Evolutionary conservation across 2,329 filamentous ascomycete species (phyloP).

Genomic region (Fusarium musae): DNA sequence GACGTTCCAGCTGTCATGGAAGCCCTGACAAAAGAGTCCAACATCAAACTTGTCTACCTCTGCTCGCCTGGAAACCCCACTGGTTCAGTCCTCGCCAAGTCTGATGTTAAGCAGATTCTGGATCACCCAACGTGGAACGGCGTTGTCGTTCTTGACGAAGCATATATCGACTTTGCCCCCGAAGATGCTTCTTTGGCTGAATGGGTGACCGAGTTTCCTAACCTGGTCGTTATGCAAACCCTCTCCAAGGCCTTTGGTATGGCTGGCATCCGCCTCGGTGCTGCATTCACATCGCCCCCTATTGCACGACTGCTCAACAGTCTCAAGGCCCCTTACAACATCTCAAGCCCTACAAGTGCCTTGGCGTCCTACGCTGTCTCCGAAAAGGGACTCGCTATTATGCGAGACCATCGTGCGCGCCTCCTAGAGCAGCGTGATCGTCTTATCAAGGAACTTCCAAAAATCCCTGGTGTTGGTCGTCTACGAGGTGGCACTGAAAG

Average conservation of each 20-base stretch:
- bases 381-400: constrained; percentile 73
- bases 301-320: constrained; percentile 87
- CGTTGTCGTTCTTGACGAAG: constrained; percentile 91
- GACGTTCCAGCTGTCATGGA: constrained; percentile 75
- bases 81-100: constrained; percentile 79
- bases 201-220: constrained; percentile 92
- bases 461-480: constrained; percentile 80
- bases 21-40: constrained; percentile 66
- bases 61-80: constrained; percentile 98
- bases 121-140: constrained; percentile 95
- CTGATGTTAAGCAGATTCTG: constrained; percentile 77
- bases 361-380: constrained; percentile 80
- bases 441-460: constrained; percentile 77
- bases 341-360: constrained; percentile 86
- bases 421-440: constrained; percentile 83
- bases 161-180: constrained; percentile 92
- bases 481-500: constrained; percentile 82
- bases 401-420: constrained; percentile 75
- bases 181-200: constrained; percentile 83
- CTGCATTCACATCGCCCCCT: constrained; percentile 79
- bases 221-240: constrained; percentile 97
- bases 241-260: constrained; percentile 98
- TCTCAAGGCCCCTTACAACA: constrained; percentile 96
- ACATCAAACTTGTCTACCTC: constrained; percentile 90
- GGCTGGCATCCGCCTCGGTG: constrained; percentile 90